These are phyloP conservation scores for Prunus mira DNA, from an alignment of 306 rosid genomes.

Conservation along the genomic window DNA sequence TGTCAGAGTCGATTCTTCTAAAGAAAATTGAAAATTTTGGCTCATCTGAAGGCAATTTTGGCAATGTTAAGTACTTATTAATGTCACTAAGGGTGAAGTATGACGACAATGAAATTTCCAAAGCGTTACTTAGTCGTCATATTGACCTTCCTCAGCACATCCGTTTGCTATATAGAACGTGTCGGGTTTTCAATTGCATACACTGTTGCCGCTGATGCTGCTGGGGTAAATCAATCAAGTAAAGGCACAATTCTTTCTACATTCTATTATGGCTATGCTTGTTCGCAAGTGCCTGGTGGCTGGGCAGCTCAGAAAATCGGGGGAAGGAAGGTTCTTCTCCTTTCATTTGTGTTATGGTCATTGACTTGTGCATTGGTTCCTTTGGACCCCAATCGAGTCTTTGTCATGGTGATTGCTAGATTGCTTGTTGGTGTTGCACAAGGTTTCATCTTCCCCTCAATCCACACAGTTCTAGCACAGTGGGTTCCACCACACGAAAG, in stretches of 20 bases:
- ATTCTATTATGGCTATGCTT: slow-evolving; percentile 91
- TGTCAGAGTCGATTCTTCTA: background rate
- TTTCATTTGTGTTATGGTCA: slow-evolving; percentile 86
- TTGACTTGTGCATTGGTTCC: slow-evolving; percentile 80
- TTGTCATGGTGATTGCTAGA: slow-evolving; percentile 63
- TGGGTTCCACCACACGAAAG: slow-evolving; percentile 99
- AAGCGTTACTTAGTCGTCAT: slow-evolving; percentile 79
- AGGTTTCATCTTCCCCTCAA: slow-evolving; percentile 93
- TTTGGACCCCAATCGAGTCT: slow-evolving; percentile 59
- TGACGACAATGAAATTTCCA: slow-evolving; percentile 46
- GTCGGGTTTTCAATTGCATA: slow-evolving; percentile 95
- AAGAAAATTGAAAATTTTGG: background rate
- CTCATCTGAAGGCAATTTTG: background rate
- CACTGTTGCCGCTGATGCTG: slow-evolving; percentile 86
- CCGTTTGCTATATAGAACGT: slow-evolving; percentile 88
- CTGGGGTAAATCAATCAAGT: slow-evolving; percentile 65
- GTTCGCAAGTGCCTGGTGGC: slow-evolving; percentile 97
- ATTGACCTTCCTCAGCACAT: slow-evolving; percentile 83
- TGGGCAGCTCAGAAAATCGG: slow-evolving; percentile 91
- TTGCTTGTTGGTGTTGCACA: slow-evolving; percentile 93
- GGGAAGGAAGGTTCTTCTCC: slow-evolving; percentile 75
- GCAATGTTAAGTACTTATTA: background rate
- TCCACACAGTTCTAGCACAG: slow-evolving; percentile 92
- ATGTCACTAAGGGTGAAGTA: slow-evolving; percentile 21
- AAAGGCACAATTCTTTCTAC: slow-evolving; percentile 88